A percentile compares a stretch with the other conserved stretches of the same genome.
Conservation (phyloP, 495 filamentous ascomycete species). For the Hyphodiscus hymeniophilus region DNA sequence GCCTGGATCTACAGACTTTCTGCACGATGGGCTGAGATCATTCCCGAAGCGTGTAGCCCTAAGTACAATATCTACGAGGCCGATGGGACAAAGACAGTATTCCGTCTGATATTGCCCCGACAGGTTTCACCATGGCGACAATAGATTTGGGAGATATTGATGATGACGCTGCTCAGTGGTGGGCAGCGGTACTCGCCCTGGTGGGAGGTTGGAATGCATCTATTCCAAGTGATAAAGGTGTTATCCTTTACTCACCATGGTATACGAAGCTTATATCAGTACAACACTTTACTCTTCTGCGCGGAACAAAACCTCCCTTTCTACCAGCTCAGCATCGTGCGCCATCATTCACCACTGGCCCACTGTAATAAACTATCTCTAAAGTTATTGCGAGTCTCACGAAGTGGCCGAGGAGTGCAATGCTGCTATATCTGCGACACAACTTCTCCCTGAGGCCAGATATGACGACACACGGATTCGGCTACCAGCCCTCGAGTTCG, state of each 20-base stretch:
- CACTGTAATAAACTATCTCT: constrained; percentile 16
- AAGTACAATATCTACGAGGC: constrained; percentile 14
- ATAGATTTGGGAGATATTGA: constrained; percentile 23
- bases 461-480: constrained; percentile 12
- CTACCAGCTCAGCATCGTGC: constrained; percentile 10
- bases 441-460: constrained; percentile 17
- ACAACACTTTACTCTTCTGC: constrained; percentile 16
- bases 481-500: constrained; percentile 14
- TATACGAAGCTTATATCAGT: constrained; percentile 17
- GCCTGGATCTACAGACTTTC: constrained; percentile 19
- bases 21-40: constrained; percentile 20
- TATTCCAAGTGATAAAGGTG: constrained; percentile 16
- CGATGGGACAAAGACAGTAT: constrained; percentile 7
- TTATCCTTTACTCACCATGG: constrained; percentile 19
- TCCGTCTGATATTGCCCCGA: not conserved
- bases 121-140: constrained; percentile 3
- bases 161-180: constrained; percentile 26
- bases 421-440: constrained; percentile 18
- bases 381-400: constrained; percentile 16
- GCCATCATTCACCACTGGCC: constrained; percentile 16
- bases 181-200: constrained; percentile 26
- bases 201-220: constrained; percentile 25
- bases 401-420: constrained; percentile 12
- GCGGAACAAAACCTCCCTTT: constrained; percentile 9
- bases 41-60: constrained; percentile 14